Percentiles rank a stretch among this genome's conserved stretches.
Evolutionary conservation across 169 alveolate species (phyloP).

Genomic region (Plasmodium malariae): DNA sequence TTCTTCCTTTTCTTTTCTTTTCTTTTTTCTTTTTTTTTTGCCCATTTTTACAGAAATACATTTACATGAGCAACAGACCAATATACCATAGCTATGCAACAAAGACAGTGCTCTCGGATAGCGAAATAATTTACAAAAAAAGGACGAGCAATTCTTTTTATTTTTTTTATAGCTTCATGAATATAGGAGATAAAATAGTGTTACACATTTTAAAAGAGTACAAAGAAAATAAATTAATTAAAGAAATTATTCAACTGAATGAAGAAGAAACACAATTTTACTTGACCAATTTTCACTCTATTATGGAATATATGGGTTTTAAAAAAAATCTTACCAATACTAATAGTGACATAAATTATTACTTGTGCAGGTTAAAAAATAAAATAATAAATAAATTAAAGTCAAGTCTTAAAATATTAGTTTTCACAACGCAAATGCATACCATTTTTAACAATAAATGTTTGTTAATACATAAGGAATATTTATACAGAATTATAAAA

Average conservation of each 20-base stretch:
- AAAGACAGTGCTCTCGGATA: constrained; percentile 69
- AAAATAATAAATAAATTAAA: constrained; percentile 14
- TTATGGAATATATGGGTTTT: neutral
- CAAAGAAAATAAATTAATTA: constrained; percentile 21
- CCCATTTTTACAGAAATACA: constrained; percentile 28
- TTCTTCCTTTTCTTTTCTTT: neutral
- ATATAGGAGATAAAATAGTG: constrained; percentile 1
- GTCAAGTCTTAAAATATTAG: constrained; percentile 30
- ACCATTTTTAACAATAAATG: constrained; percentile 72
- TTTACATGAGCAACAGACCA: constrained; percentile 72
- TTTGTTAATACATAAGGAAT: constrained; percentile 41
- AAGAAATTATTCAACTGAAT: constrained; percentile 17
- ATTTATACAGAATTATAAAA: constrained; percentile 31
- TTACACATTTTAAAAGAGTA: constrained; percentile 2
- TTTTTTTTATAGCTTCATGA: constrained; percentile 26
- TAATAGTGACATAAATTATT: neutral
- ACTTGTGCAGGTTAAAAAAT: neutral
- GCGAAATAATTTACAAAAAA: constrained; percentile 65
- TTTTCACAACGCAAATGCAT: constrained; percentile 73
- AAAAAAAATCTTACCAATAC: neutral
- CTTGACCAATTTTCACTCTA: neutral
- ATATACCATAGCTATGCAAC: constrained; percentile 67
- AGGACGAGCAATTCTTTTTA: constrained; percentile 53
- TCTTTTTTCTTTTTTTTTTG: constrained; percentile 1
- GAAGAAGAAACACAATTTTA: constrained; percentile 4